Base-by-base conservation (phyloP, 306 rosid species). In the Acacia acuminata region DNA sequence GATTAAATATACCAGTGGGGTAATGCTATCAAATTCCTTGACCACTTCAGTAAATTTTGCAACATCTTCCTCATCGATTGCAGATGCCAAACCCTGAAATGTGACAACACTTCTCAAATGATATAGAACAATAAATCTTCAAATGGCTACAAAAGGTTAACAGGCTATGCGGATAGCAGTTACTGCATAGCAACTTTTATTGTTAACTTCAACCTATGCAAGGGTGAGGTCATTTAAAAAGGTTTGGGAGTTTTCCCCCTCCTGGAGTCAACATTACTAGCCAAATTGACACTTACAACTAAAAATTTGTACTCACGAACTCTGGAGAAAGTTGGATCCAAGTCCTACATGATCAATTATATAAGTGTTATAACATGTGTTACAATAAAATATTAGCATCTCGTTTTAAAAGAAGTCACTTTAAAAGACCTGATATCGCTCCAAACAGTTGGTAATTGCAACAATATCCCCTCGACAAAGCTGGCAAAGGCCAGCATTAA, bases 401-500 rank as follows among this genome's bases (percentile, higher is more conserved):
- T 48, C 44, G 56, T 64, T 5, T 53, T 74, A 73, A 72, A 63
- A 68, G 50, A 14, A 34, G 30, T 22, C 32, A 25, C 27, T 3
- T 68, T 6, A 4, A 42, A 17, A 60, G 76, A 89, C 99, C 98
- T 92, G 94, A 73, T 94, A 96, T 72, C 85, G 90, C 89, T 96
- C 99, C 84, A 96, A 94, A 16, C 95, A 77, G 20, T 96, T 94
- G 84, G 89, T 81, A 65, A 91, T 89, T 73, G 98, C 99, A 58
- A 96, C 92, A 51, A 85, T 83, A 63, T 96, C 99, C 40, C 86
- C 93, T 81, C 69, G 84, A 83, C 93, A 94, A 60, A 96, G 97
- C 74, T 90, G 97, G 85, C 98, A 96, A 73, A 96, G 73, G 44
- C 99, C 99, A 80, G 97, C 88, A 88, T 91, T 94, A 43, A 96